Conservation (phyloP, 768 basidiomycete genomes). For the Collybiopsis luxurians region DNA sequence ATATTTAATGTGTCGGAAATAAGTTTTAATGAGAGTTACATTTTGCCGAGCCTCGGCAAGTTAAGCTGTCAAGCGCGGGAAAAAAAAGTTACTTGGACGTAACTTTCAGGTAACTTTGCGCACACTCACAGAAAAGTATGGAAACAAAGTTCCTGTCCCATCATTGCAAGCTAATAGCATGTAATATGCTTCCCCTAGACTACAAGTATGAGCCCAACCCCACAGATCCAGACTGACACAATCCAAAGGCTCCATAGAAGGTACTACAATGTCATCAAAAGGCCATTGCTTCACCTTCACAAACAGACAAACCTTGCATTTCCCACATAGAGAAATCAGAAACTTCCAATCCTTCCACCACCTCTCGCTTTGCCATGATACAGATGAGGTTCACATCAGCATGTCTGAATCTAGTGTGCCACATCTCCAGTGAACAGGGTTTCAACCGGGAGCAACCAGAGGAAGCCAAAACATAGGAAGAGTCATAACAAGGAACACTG, state of each 20-base stretch:
- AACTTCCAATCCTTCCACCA: neutral
- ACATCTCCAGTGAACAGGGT: neutral
- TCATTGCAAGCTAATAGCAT: neutral
- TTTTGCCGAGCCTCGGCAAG: too few relatives aligned
- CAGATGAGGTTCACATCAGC: neutral
- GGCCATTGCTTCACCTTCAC: neutral
- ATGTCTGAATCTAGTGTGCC: neutral
- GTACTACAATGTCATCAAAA: constrained; percentile 7
- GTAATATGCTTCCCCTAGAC: neutral
- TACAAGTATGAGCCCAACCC: neutral
- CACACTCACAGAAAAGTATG: neutral
- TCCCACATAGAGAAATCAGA: neutral
- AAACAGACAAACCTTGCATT: neutral
- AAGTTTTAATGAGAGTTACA: too few relatives aligned
- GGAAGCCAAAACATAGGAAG: too few relatives aligned
- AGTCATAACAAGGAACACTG: too few relatives aligned
- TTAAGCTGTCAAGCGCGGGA: too few relatives aligned
- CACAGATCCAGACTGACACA: constrained; percentile 6
- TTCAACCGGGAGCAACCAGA: neutral
- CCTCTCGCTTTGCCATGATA: neutral
- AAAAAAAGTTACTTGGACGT: too few relatives aligned
- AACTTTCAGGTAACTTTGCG: too few relatives aligned
- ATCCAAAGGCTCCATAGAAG: constrained; percentile 1
- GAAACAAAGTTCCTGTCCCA: neutral
- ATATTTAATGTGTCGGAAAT: too few relatives aligned